Evolutionary conservation across 2,329 filamentous ascomycete species (phyloP).

Genomic region (Diaporthe citriasiana): DNA sequence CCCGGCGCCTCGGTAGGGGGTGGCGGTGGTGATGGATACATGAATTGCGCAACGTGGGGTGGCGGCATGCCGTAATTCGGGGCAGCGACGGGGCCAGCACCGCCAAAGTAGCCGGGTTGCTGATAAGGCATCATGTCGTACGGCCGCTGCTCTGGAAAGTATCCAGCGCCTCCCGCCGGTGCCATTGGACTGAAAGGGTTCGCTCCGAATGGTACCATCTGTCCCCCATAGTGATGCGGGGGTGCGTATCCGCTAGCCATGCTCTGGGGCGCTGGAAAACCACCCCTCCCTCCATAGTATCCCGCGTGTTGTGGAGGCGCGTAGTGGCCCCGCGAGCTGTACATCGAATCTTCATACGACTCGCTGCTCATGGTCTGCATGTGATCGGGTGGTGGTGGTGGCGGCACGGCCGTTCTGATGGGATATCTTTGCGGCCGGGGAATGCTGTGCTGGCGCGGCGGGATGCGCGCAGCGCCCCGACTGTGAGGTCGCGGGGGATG

Average conservation of each 20-base stretch:
- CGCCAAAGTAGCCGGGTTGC: slow-evolving; percentile 53
- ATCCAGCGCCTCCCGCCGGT: slow-evolving; percentile 55
- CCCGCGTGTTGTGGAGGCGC: slow-evolving; percentile 51
- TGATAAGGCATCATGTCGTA: slow-evolving; percentile 68
- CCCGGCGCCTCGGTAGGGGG: slow-evolving; percentile 60
- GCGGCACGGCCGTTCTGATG: slow-evolving; percentile 48
- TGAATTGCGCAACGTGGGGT: slow-evolving; percentile 55
- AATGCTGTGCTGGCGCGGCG: slow-evolving; percentile 55
- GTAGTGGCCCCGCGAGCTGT: slow-evolving; percentile 52
- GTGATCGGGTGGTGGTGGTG: slow-evolving; percentile 54
- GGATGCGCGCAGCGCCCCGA: slow-evolving; percentile 55
- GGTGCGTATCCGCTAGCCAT: slow-evolving; percentile 61
- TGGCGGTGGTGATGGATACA: slow-evolving; percentile 57
- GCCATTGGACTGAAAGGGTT: slow-evolving; percentile 62
- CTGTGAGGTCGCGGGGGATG: slow-evolving; percentile 48
- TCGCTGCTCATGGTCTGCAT: slow-evolving; percentile 69
- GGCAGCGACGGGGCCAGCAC: slow-evolving; percentile 44
- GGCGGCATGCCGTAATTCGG: slow-evolving; percentile 49
- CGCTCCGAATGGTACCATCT: slow-evolving; percentile 63
- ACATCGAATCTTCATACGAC: slow-evolving; percentile 68
- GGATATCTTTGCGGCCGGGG: slow-evolving; percentile 50
- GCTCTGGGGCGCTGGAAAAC: slow-evolving; percentile 59
- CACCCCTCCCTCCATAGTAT: slow-evolving; percentile 49
- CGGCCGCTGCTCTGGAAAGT: slow-evolving; percentile 58
- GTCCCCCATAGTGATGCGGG: slow-evolving; percentile 55